Evolutionary conservation across 2,329 filamentous ascomycete species (phyloP).

Genomic region (Calcarisporium arbuscula): DNA sequence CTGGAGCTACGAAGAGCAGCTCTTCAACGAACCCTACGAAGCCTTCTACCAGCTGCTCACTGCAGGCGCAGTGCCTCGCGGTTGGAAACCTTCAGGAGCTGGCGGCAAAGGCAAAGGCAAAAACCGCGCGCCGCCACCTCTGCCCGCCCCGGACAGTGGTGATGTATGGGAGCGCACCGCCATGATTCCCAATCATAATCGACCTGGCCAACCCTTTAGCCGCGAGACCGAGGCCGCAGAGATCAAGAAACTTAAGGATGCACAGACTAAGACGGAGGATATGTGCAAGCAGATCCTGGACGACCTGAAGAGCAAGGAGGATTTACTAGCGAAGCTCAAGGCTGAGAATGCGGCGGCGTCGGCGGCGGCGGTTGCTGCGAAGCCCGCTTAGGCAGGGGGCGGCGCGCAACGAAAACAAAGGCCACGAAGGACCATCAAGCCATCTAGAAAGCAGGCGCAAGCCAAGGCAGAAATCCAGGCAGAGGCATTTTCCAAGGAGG

Average conservation of each 20-base stretch:
- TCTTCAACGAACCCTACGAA: slow-evolving; percentile 96
- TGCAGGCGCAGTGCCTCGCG: slow-evolving; percentile 54
- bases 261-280: slow-evolving; percentile 56
- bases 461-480: too few relatives aligned
- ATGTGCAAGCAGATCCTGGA: slow-evolving; percentile 53
- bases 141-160: slow-evolving; percentile 33
- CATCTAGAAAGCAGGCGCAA: too few relatives aligned
- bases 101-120: slow-evolving; percentile 50
- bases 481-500: too few relatives aligned
- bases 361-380: slow-evolving; percentile 22
- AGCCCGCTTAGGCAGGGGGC: slow-evolving; percentile 23
- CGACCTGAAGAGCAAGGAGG: slow-evolving; percentile 59
- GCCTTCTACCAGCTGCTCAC: slow-evolving; percentile 86
- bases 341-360: slow-evolving; percentile 49
- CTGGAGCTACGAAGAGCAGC: slow-evolving; percentile 86
- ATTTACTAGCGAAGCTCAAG: slow-evolving; percentile 54
- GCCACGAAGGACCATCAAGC: slow-evolving; percentile 6
- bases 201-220: slow-evolving; percentile 67
- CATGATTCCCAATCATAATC: slow-evolving; percentile 63
- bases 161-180: slow-evolving; percentile 62
- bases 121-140: slow-evolving; percentile 32
- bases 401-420: slow-evolving; percentile 9
- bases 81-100: slow-evolving; percentile 38
- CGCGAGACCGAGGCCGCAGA: slow-evolving; percentile 61
- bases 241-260: slow-evolving; percentile 55